phyloP scores from a whole-genome alignment of 78 protist genomes.

The Dictyostelium firmibasis region DNA sequence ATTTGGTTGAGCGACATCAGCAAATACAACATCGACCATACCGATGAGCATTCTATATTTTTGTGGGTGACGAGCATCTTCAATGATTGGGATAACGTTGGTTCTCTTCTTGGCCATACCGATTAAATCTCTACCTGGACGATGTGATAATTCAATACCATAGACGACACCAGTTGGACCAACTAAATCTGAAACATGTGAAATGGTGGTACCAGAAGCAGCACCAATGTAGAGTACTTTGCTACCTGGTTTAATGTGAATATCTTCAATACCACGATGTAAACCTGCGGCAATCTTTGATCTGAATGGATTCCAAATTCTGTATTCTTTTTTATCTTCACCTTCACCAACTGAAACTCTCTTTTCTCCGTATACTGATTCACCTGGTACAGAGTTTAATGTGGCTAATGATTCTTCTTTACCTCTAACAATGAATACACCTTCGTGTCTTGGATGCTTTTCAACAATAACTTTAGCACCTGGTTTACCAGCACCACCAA shows the following conservation, averaged over 20 bases:
- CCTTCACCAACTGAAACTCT: slow-evolving; percentile 94
- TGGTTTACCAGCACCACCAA: slow-evolving; percentile 84
- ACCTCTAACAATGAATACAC: slow-evolving; percentile 95
- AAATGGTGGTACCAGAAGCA: slow-evolving; percentile 99
- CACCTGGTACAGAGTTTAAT: slow-evolving; percentile 96
- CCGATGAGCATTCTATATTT: slow-evolving; percentile 98
- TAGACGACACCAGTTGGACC: slow-evolving; percentile 99
- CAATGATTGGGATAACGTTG: slow-evolving; percentile 99
- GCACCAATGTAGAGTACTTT: slow-evolving; percentile 99
- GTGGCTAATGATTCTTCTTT: slow-evolving; percentile 97
- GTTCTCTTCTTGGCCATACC: slow-evolving; percentile 98
- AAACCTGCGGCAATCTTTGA: slow-evolving; percentile 99
- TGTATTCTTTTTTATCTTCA: slow-evolving; percentile 97
- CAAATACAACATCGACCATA: slow-evolving; percentile 99
- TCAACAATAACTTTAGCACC: slow-evolving; percentile 94
- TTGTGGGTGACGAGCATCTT: slow-evolving; percentile 99
- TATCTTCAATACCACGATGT: slow-evolving; percentile 97
- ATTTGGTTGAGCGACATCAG: slow-evolving; percentile 99
- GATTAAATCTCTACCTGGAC: slow-evolving; percentile 99
- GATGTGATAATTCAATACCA: slow-evolving; percentile 99
- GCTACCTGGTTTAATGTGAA: slow-evolving; percentile 97
- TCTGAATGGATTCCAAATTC: slow-evolving; percentile 99
- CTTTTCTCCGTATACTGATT: slow-evolving; percentile 99
- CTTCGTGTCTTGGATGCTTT: slow-evolving; percentile 95
- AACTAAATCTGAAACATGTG: slow-evolving; percentile 99